phyloP scores from a whole-genome alignment of 169 alveolate genomes.

The Cryptosporidium ryanae region DNA sequence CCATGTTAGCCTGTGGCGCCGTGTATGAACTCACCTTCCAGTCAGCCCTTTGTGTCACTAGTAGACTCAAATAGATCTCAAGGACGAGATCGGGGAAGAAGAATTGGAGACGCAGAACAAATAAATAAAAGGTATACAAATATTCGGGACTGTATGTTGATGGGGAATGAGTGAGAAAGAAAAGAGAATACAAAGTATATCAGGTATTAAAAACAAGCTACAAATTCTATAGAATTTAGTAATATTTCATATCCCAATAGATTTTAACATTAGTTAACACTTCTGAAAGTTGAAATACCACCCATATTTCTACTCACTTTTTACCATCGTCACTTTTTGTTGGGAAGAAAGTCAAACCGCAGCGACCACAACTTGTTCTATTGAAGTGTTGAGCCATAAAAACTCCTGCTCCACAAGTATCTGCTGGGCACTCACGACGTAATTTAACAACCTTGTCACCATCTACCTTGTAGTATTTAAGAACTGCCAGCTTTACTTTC shows the following conservation, averaged over 20 bases:
- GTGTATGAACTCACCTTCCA: no score
- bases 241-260: neutral
- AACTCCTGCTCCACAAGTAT: constrained; percentile 96
- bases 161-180: neutral
- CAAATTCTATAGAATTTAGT: constrained; percentile 18
- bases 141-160: no score
- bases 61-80: no score
- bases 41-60: no score
- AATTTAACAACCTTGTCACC: constrained; percentile 93
- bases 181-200: constrained; percentile 23
- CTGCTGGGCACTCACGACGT: constrained; percentile 94
- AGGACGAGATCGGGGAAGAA: no score
- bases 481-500: constrained; percentile 96
- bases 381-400: constrained; percentile 98
- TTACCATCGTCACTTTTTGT: constrained; percentile 55
- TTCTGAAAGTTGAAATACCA: constrained; percentile 1
- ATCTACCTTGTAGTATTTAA: constrained; percentile 96
- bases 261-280: no score
- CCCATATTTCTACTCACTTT: constrained; percentile 9
- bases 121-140: no score
- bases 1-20: no score
- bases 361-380: constrained; percentile 98
- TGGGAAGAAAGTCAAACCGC: constrained; percentile 92
- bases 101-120: no score
- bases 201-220: constrained; percentile 32